Evolutionary conservation across 2,329 filamentous ascomycete genomes (phyloP), one percentile per base, ranked within the genome.

Genomic region (Trichoderma sp.): DNA sequence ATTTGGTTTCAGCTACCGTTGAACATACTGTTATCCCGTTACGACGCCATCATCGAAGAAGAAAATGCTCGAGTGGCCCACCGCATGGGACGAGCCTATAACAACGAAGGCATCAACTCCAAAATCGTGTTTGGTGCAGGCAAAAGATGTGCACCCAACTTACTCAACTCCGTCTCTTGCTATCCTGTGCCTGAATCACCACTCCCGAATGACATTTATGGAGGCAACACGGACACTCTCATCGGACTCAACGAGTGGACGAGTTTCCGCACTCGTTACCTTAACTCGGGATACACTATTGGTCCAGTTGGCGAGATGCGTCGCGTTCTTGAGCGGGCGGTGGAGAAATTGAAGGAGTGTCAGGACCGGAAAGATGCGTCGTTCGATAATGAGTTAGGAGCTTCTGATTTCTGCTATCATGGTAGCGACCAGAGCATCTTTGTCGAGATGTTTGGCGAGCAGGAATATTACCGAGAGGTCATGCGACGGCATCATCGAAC

Each of bases 1-100:
- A 71, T 77, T 33, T 79, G 77, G 77, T 79, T 79, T 43, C 77
- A 79, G 71, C 73, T 79, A 0, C 77, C 77, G 1, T 33, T 71
- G 33, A 74, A 77, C 31, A 70, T 72, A 4, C 72, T 78, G 6
- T 35, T 77, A 7, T 67, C 70, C 13, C 75, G 76, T 5, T 78
- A 76, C 68, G 53, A 74, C 16, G 71, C 70, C 40, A 70, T 76
- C n/a, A 53, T 73, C 35, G 72, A 70, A 10, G 68, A 73, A 19
- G 75, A 75, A 16, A 73, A 73, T 68, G 68, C 71, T 24, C 72
- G 75, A 0, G 69, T 77, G 2, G 70, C 68, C 5, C 72, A 72
- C 0, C 71, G 73, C 58, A 72, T 77, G 71, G 75, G 76, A 33
- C 70, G 71, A 19, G 75, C 75, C 7, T 73, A 68, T 37, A 27